phyloP scores from a whole-genome alignment of 441 rosid genomes.

The Erysimum pusillum region DNA sequence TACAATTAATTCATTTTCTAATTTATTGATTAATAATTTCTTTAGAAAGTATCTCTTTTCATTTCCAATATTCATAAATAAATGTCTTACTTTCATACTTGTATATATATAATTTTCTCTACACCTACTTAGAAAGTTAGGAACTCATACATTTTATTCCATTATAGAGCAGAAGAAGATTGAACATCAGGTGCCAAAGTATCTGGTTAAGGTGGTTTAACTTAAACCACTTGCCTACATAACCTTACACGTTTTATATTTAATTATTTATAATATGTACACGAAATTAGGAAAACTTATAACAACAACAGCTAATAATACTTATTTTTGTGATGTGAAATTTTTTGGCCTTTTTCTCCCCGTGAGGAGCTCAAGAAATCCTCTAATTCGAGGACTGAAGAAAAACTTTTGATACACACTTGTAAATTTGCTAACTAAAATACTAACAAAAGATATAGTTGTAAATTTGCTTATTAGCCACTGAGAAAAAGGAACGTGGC shows the following conservation, averaged over 20 bases:
- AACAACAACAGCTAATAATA: slow-evolving; percentile 14
- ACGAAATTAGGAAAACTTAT: slow-evolving; percentile 5
- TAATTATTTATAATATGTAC: background rate
- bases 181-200: slow-evolving; percentile 40
- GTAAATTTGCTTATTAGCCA: background rate
- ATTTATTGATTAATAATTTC: background rate
- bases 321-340: background rate
- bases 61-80: slow-evolving; percentile 14
- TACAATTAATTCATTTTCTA: slow-evolving; percentile 9
- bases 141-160: background rate
- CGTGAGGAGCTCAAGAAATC: background rate
- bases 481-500: background rate
- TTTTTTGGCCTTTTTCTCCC: background rate
- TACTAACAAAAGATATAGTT: background rate
- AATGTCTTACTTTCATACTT: background rate
- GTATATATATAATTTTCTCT: too few relatives aligned
- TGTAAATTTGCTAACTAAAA: background rate
- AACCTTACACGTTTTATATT: slow-evolving; percentile 35
- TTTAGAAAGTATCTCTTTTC: background rate
- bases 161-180: slow-evolving; percentile 15
- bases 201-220: slow-evolving; percentile 45
- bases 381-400: background rate
- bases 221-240: slow-evolving; percentile 39
- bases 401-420: background rate
- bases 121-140: slow-evolving; percentile 8